Base-by-base conservation (phyloP, 371 early-diverging fungal genomes). In the Nematocida major region DNA sequence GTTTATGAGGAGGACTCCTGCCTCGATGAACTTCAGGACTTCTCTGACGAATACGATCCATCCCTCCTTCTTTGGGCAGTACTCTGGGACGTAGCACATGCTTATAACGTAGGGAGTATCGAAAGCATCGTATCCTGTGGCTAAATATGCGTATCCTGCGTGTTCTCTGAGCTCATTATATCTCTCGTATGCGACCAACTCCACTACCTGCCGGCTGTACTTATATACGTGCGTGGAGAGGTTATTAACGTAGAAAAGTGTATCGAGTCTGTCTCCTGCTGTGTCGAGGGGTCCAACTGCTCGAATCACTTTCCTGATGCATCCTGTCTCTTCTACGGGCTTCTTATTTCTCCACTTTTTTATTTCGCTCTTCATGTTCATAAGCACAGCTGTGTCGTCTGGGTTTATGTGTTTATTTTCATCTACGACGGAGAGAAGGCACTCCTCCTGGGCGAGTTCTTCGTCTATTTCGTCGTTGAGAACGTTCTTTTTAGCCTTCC, bases 401-500 rank as follows among this genome's bases (percentile, higher is more conserved):
- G 76, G 76, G 34, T 73, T 73, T 3, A 73, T 45, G 20, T 61
- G 38, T 22, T 54, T 45, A 45, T 73, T 73, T 26, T 73, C 76
- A 5, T 48, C 36, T 3, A 63, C 50, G 4, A 54, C 49, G 32
- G 20, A 40, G n/a, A 40, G 7, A 3, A 73, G 76, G 45, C 65
- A 73, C 66, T 73, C 76, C 28, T 73, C 76, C 66, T 39, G 50
- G 4, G 59, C 62, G 28, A 18, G n/a, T 20, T 73, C 69, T 34
- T 82, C 66, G 13, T 69, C 61, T 39, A 59, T 59, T 22, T 78
- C 69, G 15, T 42, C 40, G 24, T 70, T 67, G 22, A 66, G 32
- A 1, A 61, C 79, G 18, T 82, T 51, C 18, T 70, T 66, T 42
- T 80, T 38, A 4, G 81, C 80, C 39, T 81, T 73, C 79, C 79